Percentiles rank a stretch among this genome's conserved stretches.
These are phyloP conservation scores for Yarrowia keelungensis DNA, from an alignment of 805 yeast species.

Conservation along the genomic window DNA sequence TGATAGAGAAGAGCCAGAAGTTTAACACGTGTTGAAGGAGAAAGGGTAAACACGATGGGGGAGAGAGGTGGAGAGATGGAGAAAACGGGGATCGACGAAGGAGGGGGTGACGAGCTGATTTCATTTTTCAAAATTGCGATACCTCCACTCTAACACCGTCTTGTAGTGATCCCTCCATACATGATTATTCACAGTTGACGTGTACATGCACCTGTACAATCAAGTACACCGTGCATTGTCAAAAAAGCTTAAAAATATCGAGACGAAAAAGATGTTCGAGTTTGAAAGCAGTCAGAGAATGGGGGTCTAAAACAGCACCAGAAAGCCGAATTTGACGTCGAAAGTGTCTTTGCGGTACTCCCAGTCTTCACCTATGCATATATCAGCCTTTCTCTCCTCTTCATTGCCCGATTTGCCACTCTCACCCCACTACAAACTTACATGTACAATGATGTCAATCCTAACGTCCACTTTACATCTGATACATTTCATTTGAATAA, in stretches of 20 bases:
- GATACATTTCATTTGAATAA: constrained; percentile 17
- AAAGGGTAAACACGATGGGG: no score
- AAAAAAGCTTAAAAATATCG: not conserved
- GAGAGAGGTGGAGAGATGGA: not conserved
- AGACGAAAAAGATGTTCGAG: constrained; percentile 1
- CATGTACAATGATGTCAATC: constrained; percentile 28
- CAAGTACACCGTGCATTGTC: not conserved
- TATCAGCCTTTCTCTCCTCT: no score
- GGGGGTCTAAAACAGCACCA: not conserved
- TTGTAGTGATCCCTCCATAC: not conserved
- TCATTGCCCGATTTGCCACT: not conserved
- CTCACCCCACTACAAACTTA: not conserved
- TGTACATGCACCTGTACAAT: constrained; percentile 19
- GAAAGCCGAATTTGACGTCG: no score
- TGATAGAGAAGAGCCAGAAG: constrained; percentile 11
- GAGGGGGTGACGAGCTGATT: no score
- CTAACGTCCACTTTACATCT: constrained; percentile 15
- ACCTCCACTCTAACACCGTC: not conserved
- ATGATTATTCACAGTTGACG: constrained; percentile 22
- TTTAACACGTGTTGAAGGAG: constrained; percentile 3
- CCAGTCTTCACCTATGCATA: no score
- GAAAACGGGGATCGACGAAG: not conserved
- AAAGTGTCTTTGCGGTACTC: no score
- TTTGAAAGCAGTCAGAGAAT: constrained; percentile 9
- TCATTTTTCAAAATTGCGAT: not conserved